Percentiles rank a stretch among this genome's conserved stretches.
phyloP scores from a whole-genome alignment of 1,284 basidiomycete genomes.

The Tremellales sp. region DNA sequence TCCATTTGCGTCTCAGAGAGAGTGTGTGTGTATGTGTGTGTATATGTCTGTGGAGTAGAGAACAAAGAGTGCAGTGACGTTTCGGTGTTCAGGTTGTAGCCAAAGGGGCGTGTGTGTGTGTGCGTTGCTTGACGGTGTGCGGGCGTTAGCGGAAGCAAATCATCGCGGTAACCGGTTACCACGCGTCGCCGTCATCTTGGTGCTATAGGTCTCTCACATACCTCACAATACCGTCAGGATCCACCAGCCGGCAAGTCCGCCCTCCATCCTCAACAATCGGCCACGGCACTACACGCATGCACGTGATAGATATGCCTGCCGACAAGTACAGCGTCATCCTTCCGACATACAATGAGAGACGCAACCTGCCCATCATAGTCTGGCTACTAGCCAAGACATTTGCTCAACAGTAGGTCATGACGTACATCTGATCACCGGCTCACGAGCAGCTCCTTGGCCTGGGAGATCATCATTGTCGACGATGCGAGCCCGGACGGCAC shows the following conservation, averaged over 20 bases:
- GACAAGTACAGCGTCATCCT: slow-evolving; percentile 81
- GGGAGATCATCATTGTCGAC: slow-evolving; percentile 87
- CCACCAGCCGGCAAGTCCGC: too few relatives aligned
- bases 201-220: background rate
- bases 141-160: background rate
- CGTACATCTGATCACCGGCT: too few relatives aligned
- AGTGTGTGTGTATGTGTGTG: too few relatives aligned
- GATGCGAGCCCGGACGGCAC: slow-evolving; percentile 90
- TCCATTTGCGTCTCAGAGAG: too few relatives aligned
- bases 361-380: slow-evolving; percentile 80
- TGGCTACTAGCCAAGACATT: slow-evolving; percentile 77
- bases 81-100: too few relatives aligned
- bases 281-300: background rate
- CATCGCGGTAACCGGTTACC: too few relatives aligned
- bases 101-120: background rate
- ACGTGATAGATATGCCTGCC: background rate
- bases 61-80: too few relatives aligned
- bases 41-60: too few relatives aligned
- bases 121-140: background rate
- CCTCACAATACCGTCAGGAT: background rate
- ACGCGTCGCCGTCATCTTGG: background rate
- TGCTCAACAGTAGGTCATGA: slow-evolving; percentile 65
- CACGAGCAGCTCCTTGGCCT: slow-evolving; percentile 52
- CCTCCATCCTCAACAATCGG: too few relatives aligned
- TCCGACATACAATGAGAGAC: slow-evolving; percentile 88